Evolutionary conservation across 2,329 filamentous ascomycete genomes (phyloP).

Genomic region (Pseudogymnoascus sp.): DNA sequence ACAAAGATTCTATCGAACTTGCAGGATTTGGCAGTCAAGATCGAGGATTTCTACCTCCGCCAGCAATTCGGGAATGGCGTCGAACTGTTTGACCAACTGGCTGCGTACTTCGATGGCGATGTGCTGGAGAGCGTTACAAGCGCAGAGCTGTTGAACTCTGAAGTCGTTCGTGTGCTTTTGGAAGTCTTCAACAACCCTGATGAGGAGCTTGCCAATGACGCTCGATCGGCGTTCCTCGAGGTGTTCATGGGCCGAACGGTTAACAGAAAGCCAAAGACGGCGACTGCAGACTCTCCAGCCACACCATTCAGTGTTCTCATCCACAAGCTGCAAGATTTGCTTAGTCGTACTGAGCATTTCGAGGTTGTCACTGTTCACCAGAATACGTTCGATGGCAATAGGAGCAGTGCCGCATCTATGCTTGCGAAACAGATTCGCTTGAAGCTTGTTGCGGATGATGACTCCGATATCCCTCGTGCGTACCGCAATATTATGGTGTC

Average conservation of each 20-base stretch:
- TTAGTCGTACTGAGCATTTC: constrained; percentile 96
- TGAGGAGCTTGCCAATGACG: constrained; percentile 51
- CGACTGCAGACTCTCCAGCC: constrained; percentile 57
- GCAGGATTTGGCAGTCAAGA: constrained; percentile 59
- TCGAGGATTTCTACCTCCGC: constrained; percentile 61
- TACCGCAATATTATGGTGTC: constrained; percentile 97
- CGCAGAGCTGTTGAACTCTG: constrained; percentile 84
- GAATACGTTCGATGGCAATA: constrained; percentile 80
- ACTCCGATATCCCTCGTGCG: constrained; percentile 76
- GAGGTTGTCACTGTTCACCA: constrained; percentile 94
- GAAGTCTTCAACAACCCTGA: constrained; percentile 70
- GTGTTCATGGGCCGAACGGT: constrained; percentile 79
- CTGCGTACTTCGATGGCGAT: constrained; percentile 79
- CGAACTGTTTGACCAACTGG: constrained; percentile 64
- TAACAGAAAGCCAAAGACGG: constrained; percentile 52
- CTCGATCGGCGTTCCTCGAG: constrained; percentile 77
- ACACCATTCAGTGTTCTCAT: constrained; percentile 87
- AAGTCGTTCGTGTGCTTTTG: constrained; percentile 76
- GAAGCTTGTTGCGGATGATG: constrained; percentile 79
- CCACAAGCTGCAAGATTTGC: constrained; percentile 87
- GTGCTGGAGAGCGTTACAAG: constrained; percentile 90
- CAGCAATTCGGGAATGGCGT: constrained; percentile 47
- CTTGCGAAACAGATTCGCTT: constrained; percentile 90
- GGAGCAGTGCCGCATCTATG: constrained; percentile 90
- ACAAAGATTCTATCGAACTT: constrained; percentile 65